Base-by-base conservation (phyloP, 108 stramenopile genomes). In the Cyclotella sp. region DNA sequence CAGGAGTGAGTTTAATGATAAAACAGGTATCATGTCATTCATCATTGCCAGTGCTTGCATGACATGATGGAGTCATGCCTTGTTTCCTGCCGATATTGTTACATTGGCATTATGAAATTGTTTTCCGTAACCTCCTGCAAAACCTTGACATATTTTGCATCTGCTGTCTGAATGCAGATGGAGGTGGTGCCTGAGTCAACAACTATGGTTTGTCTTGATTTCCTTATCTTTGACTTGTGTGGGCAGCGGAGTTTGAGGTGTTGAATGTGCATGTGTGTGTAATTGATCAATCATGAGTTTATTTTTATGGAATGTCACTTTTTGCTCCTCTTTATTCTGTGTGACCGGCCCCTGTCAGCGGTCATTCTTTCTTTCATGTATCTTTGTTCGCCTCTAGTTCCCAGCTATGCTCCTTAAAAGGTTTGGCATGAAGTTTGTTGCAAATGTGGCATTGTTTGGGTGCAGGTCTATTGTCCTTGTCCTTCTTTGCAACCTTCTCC, bases 221-320 rank as follows among this genome's bases (percentile, higher is more conserved):
- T 22, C 44, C 63, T 22, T 43, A 64, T 44, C 63, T 64, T 64
- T 43, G 42, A 64, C 63, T 64, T 43, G 63, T 64, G 63, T 45
- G 63, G 44, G 42, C 63, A 64, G 63, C 63, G 44, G 63, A 43
- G 43, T 6, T 22, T 19, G 41, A 64, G 42, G 10, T 46, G 11
- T 64, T 21, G 63, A 21, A 46, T 43, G 0, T 14, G 44, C 22
- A 3, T 21, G 26, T 0, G 63, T 15, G 19, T 9, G 29, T 62
- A 62, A 6, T 64, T 46, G 22, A 64, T 28, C 1, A 64, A 29
- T 64, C 0, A 63, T 63, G 9, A 19, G 9, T 15, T 64, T 26
- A 64, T 22, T 64, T 45, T 64, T 64, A 64, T 64, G n/a, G n/a
- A 0, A 9, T 43, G 7, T 26, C 3, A 43, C 21, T 22, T 26